Evolutionary conservation across 257 asterid genomes (phyloP).

Genomic region (Penstemon newberryi): DNA sequence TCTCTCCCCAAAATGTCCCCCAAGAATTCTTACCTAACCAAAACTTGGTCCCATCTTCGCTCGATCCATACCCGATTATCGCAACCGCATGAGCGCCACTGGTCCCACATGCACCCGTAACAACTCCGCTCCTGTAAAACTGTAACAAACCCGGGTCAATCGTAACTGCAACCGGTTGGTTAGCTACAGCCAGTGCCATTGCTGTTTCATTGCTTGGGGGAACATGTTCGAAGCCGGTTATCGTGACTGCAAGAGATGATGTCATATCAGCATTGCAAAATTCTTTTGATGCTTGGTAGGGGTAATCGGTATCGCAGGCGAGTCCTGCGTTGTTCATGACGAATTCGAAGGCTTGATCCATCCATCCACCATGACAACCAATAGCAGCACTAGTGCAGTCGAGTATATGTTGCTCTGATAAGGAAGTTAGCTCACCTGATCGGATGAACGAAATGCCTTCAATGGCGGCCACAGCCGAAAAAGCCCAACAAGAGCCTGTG

Average conservation of each 20-base stretch:
- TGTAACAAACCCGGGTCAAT: background rate
- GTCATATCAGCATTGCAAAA: background rate
- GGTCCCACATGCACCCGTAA: constrained; percentile 14
- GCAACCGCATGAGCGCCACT: constrained; percentile 14
- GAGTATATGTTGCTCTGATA: constrained; percentile 27
- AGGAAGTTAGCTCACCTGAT: constrained; percentile 19
- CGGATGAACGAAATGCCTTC: constrained; percentile 11
- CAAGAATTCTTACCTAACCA: constrained; percentile 27
- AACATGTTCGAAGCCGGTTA: constrained; percentile 8
- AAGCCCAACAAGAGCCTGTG: constrained; percentile 26
- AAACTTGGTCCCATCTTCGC: constrained; percentile 16
- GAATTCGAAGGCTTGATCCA: constrained; percentile 12
- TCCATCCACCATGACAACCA: constrained; percentile 14
- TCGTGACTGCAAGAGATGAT: background rate
- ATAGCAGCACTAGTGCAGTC: constrained; percentile 13
- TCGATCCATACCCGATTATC: constrained; percentile 21
- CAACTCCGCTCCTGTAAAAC: constrained; percentile 5
- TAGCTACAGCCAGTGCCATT: constrained; percentile 8
- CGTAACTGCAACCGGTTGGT: constrained; percentile 14
- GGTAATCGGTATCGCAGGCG: constrained; percentile 11
- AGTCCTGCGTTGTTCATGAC: constrained; percentile 13
- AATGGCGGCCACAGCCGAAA: constrained; percentile 21
- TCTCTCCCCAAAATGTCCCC: constrained; percentile 25
- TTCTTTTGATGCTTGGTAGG: background rate
- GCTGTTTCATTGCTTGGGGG: background rate